Base-by-base conservation (phyloP, 257 asterid species). In the Ocimum tenuiflorum region DNA sequence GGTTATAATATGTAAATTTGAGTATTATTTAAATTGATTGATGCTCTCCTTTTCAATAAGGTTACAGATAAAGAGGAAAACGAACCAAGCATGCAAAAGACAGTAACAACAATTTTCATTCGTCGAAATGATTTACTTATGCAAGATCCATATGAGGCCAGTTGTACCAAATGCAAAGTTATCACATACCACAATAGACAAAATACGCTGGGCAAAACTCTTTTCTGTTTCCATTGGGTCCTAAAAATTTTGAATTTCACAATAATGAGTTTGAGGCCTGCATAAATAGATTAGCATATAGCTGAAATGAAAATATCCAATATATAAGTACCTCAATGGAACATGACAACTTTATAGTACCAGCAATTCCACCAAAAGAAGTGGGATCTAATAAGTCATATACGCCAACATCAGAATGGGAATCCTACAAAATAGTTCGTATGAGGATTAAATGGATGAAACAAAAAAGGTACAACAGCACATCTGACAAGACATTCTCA, bases 191-290 rank as follows among this genome's bases (percentile, higher is more conserved):
- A 90, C 87, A 54, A 88, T 65, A 46, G 97, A 90, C 84, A 94
- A 84, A 76, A 94, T 86, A 71, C 99, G 94, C 77, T 73, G 75
- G 5, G 83, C 96, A 77, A 94, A 90, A 68, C 78, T 76, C 74
- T 78, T 90, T 67, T 94, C 95, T 51, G 96, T 88, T 75, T 94
- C 99, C 81, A 90, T 59, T 55, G 99, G 99, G 80, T 94, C 99
- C 99, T 94, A 80, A 63, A 71, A 70, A 79, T n/a, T n/a, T n/a
- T n/a, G n/a, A n/a, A n/a, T 66, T 60, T 52, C 52, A 60, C 13
- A 50, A 79, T 38, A 71, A 66, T n/a, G 58, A 59, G 74, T 72
- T 62, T 39, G 50, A 69, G 67, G 38, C 70, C 69, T 62, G 71
- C 59, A 66, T 10, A 57, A 19, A 60, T 24, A 24, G 59, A 35